These are phyloP conservation scores for Orbilia brochopaga DNA, from an alignment of 2,329 filamentous ascomycete species.

Conservation along the genomic window DNA sequence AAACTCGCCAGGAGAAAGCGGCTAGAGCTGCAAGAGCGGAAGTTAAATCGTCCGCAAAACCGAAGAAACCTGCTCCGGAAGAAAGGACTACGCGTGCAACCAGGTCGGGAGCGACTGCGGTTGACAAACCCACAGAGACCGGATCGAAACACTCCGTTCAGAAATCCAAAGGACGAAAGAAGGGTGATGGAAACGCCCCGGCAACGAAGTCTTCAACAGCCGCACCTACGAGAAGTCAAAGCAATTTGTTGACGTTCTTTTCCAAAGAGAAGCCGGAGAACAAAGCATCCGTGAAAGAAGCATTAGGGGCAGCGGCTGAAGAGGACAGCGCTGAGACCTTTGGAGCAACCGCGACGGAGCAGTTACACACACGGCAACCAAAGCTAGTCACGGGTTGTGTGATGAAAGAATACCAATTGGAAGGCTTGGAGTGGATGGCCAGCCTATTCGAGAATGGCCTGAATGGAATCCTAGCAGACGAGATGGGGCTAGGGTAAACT, in stretches of 20 bases:
- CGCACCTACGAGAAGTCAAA: slow-evolving; percentile 52
- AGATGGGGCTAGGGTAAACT: slow-evolving; percentile 78
- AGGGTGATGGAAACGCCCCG: background rate
- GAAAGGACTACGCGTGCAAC: slow-evolving; percentile 47
- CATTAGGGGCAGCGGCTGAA: slow-evolving; percentile 65
- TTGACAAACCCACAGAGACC: slow-evolving; percentile 28
- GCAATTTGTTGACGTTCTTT: slow-evolving; percentile 67
- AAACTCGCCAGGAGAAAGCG: slow-evolving; percentile 51
- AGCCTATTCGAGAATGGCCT: slow-evolving; percentile 85
- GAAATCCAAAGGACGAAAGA: slow-evolving; percentile 55
- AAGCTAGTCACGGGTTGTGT: slow-evolving; percentile 81
- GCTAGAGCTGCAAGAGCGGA: slow-evolving; percentile 36
- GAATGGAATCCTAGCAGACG: slow-evolving; percentile 88
- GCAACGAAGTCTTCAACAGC: slow-evolving; percentile 19
- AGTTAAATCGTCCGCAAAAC: slow-evolving; percentile 28
- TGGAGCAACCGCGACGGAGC: slow-evolving; percentile 66
- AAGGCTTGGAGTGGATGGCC: slow-evolving; percentile 91
- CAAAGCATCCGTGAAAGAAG: slow-evolving; percentile 65
- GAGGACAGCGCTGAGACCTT: slow-evolving; percentile 58
- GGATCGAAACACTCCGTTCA: slow-evolving; percentile 27
- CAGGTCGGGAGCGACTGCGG: slow-evolving; percentile 21
- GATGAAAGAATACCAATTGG: slow-evolving; percentile 93
- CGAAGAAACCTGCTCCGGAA: slow-evolving; percentile 34
- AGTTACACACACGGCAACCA: slow-evolving; percentile 79
- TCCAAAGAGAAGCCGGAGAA: slow-evolving; percentile 66